These are phyloP conservation scores for Fusarium torulosum DNA, from an alignment of 2,329 filamentous ascomycete species.

Conservation along the genomic window DNA sequence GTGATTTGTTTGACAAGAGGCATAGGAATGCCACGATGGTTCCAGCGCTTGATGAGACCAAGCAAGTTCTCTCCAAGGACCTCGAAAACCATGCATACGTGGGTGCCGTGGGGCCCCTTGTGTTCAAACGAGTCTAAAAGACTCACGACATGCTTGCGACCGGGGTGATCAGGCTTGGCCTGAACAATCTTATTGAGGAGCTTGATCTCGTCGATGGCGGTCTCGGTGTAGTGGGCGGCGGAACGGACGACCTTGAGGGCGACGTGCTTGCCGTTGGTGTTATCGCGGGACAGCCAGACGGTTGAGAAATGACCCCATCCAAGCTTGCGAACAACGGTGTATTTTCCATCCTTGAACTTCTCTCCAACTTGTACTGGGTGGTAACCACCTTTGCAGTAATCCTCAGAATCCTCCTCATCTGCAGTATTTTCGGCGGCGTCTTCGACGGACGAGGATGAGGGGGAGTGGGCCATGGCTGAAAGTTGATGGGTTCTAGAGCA, in stretches of 20 bases:
- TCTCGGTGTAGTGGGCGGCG: slow-evolving; percentile 98
- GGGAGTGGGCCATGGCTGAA: slow-evolving; percentile 75
- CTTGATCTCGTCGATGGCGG: slow-evolving; percentile 98
- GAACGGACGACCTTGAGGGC: slow-evolving; percentile 98
- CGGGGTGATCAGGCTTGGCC: slow-evolving; percentile 93
- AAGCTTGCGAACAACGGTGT: slow-evolving; percentile 94
- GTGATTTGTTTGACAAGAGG: slow-evolving; percentile 98
- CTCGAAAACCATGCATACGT: slow-evolving; percentile 99
- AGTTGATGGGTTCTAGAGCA: slow-evolving; percentile 65
- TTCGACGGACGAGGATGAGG: slow-evolving; percentile 83
- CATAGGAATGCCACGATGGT: slow-evolving; percentile 97
- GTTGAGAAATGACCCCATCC: slow-evolving; percentile 99
- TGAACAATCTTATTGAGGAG: slow-evolving; percentile 96
- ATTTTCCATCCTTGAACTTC: slow-evolving; percentile 97
- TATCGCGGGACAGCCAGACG: slow-evolving; percentile 87
- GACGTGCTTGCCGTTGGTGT: slow-evolving; percentile 90
- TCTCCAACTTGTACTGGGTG: slow-evolving; percentile 95
- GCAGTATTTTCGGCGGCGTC: slow-evolving; percentile 91
- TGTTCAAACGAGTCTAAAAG: slow-evolving; percentile 97
- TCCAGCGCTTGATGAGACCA: slow-evolving; percentile 97
- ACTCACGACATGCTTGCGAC: slow-evolving; percentile 94
- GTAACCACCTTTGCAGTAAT: slow-evolving; percentile 99
- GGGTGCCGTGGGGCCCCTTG: slow-evolving; percentile 94
- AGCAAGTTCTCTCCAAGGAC: slow-evolving; percentile 95
- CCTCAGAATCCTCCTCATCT: slow-evolving; percentile 98